Percentiles rank a stretch among this genome's conserved stretches.
Conservation (phyloP, 78 protist species). For the Planoprotostelium fungivorum region DNA sequence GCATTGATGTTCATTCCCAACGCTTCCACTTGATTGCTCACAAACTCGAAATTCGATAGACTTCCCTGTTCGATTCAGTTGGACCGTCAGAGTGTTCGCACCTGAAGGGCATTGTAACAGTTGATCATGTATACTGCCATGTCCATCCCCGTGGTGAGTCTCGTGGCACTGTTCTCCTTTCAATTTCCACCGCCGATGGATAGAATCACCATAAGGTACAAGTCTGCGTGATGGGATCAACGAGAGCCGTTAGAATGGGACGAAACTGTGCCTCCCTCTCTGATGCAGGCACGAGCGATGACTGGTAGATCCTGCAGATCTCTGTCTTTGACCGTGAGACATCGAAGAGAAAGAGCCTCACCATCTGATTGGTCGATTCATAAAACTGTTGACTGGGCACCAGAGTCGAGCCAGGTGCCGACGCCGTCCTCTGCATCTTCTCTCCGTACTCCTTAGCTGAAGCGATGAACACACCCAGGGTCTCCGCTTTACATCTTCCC, state of each 20-base stretch:
- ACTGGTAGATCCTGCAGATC: conserved; percentile 12
- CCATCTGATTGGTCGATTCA: background rate
- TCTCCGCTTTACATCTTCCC: background rate
- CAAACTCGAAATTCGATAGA: conserved; percentile 9
- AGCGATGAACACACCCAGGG: background rate
- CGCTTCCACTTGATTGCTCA: conserved; percentile 6
- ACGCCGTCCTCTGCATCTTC: background rate
- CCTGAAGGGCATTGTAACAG: conserved; percentile 12
- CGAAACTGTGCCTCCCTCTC: conserved; percentile 37
- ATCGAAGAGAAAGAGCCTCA: background rate
- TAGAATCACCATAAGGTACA: background rate
- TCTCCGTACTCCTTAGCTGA: background rate
- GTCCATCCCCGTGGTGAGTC: background rate
- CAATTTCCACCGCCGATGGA: background rate
- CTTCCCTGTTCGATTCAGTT: background rate
- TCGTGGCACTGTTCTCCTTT: conserved; percentile 18
- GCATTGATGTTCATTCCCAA: conserved; percentile 17
- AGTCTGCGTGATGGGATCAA: conserved; percentile 32
- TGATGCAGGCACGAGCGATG: conserved; percentile 28
- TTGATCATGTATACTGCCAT: conserved; percentile 57
- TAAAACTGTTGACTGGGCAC: background rate
- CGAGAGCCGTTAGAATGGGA: conserved; percentile 22
- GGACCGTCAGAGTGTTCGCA: no score
- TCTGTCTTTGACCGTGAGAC: conserved; percentile 12
- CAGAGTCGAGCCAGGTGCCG: background rate